Evolutionary conservation across 768 basidiomycete species (phyloP), one percentile per base, ranked within the genome.

Genomic region (Krasilnikovozyma curviuscula): DNA sequence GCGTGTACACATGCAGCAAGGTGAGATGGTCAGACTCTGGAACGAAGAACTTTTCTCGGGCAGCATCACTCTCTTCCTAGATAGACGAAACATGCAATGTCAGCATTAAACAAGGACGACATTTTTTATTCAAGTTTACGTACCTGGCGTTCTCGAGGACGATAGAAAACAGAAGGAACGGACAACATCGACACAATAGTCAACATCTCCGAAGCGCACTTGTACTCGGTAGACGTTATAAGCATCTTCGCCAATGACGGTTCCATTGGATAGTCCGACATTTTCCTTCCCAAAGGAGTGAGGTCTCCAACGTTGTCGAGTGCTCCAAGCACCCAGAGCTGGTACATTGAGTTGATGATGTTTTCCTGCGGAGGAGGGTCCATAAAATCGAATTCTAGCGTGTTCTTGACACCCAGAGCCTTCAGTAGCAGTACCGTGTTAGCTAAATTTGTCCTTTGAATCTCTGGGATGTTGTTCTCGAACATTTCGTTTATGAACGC

Each of bases 241-340:
- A 98, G 71, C 86, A 98, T 97, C 70, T 97, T 97, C 21, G 86
- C 88, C 76, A 98, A 84, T 1, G 84, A 88, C 2, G 91, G 91
- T 61, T 95, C 91, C 89, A 98, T 97, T 3, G 93, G 93, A 66
- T 97, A 97, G 59, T 95, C 86, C 13, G 85, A 89, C 89, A 98
- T 97, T 68, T 93, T 93, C 46, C 83, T 76, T 6, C 93, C 93
- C 46, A 77, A 72, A 2, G 79, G 73, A 2, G 91, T 98, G 53
- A 98, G 69, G 66, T 98, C 84, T n/a, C 93, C 89, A 31, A 89
- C 77, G 57, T 95, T 98, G 69, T 97, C 85, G 23, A 98, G 72
- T 7, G 93, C 93, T 30, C 89, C 89, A 28, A 98, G 78, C 3
- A 95, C 89, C 93, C 93, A 98, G 30, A 98, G 77, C 63, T 97